Conservation (phyloP, 768 basidiomycete genomes). For the Favolaschia claudopus region DNA sequence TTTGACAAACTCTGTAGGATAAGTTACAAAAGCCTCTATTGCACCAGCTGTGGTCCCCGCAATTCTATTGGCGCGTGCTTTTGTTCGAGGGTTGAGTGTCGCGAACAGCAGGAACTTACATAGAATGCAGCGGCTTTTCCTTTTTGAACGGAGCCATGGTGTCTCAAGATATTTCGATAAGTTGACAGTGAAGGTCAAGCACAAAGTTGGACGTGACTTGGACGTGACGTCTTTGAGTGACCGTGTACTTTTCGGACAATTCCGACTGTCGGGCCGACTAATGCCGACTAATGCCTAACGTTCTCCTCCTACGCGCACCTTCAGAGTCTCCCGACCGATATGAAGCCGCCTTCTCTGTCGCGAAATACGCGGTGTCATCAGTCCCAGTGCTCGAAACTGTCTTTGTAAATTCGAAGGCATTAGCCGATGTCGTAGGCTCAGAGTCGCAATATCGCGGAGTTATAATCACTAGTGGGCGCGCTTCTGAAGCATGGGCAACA, state of each 20-base stretch:
- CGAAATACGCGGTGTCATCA: constrained; percentile 63
- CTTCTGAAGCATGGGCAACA: constrained; percentile 73
- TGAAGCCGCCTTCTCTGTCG: constrained; percentile 52
- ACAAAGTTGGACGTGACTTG: not conserved
- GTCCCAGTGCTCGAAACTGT: constrained; percentile 77
- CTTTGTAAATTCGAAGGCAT: constrained; percentile 53
- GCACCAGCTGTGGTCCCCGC: constrained; percentile 94
- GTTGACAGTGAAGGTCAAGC: not conserved
- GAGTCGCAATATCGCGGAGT: constrained; percentile 64
- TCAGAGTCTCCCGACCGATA: constrained; percentile 62
- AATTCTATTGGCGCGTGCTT: too few relatives aligned
- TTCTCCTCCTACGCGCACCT: constrained; percentile 55
- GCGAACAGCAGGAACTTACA: too few relatives aligned
- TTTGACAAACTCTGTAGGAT: constrained; percentile 92
- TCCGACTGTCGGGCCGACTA: constrained; percentile 39
- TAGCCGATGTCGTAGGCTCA: constrained; percentile 50
- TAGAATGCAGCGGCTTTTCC: constrained; percentile 85
- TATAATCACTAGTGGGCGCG: constrained; percentile 80
- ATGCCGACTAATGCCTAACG: too few relatives aligned
- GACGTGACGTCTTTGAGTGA: not conserved
- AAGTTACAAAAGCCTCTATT: constrained; percentile 91
- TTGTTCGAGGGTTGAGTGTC: too few relatives aligned
- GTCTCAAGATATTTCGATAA: too few relatives aligned
- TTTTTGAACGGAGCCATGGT: constrained; percentile 59
- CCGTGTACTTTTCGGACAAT: constrained; percentile 1